Evolutionary conservation across 768 basidiomycete genomes (phyloP), one percentile per base, ranked within the genome.

Genomic region (Xerocomellus intermedius): DNA sequence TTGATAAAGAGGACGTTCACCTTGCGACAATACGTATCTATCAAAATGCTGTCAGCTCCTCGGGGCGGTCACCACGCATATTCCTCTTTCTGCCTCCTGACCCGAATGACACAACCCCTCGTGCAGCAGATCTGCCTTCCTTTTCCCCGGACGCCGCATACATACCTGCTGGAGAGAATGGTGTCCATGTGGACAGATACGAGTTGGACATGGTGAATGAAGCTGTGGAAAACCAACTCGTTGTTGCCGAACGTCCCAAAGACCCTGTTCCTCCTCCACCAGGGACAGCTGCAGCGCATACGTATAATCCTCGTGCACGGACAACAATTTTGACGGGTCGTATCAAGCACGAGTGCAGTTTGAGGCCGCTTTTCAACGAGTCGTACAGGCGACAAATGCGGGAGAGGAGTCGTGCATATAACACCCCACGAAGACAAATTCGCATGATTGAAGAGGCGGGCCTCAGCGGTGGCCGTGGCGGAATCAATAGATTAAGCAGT

Each of bases 151-250:
- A 70, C 36, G 69, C 69, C 13, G 70, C 70, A 36, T 55, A 68
- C 50, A 68, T 70, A 42, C 68, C 70, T 12, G 43, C 58, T 22
- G 68, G 65, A 28, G 68, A 66, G 46, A 64, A 66, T 17, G 67
- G 65, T 6, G 26, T 68, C n/a, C 70, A 70, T 26, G 70, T 72
- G 5, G 87, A 89, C 63, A 81, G 85, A 69, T 98, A 93, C 73
- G 90, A 93, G 62, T 78, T 98, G 33, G 87, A 91, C 41, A 91
- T 96, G 83, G 84, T 93, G 41, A 88, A 91, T 58, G 87, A 91
- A 58, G 72, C 82, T 32, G 87, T 91, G 9, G 89, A 90, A 62
- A 94, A 94, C 73, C 87, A 93, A 70, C 80, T 90, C 53, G 89
- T 93, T 28, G 82, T 94, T 35, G 91, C 90, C 0, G 90, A 93